A percentile compares a stretch with the other conserved stretches of the same genome.
These are phyloP conservation scores for Alternaria gaisen DNA, from an alignment of 2,329 filamentous ascomycete genomes.

Conservation along the genomic window DNA sequence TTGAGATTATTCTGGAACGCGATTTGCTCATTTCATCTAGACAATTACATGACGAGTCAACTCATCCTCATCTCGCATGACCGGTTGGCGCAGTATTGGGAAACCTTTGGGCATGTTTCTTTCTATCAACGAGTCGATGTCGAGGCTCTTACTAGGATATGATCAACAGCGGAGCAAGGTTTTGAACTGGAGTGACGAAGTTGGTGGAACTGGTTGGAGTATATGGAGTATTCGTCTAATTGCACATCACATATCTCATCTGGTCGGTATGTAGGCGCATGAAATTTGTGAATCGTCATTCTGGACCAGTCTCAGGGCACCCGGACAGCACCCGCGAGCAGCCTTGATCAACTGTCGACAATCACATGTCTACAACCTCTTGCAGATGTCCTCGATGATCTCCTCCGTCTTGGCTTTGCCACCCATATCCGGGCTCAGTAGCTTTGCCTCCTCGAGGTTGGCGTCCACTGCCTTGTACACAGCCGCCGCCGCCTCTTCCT, in stretches of 20 bases:
- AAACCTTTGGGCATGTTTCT: conserved; percentile 61
- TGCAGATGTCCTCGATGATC: conserved; percentile 87
- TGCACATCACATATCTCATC: neutral
- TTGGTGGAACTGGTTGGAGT: neutral
- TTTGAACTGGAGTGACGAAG: rapidly evolving
- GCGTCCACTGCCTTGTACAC: conserved; percentile 94
- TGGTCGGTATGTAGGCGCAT: neutral
- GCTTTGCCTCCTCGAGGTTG: conserved; percentile 82
- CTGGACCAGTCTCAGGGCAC: neutral
- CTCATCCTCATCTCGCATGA: conserved; percentile 82
- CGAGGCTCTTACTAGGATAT: conserved; percentile 46
- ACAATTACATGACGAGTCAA: conserved; percentile 77
- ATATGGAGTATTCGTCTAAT: too few relatives aligned
- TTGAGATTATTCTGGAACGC: too few relatives aligned
- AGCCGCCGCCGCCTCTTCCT: conserved; percentile 83
- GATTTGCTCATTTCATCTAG: conserved; percentile 55
- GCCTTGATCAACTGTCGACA: too few relatives aligned
- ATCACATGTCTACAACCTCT: neutral
- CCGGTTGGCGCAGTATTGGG: conserved; percentile 83
- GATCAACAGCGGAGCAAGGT: neutral
- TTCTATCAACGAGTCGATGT: conserved; percentile 60
- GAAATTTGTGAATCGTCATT: neutral
- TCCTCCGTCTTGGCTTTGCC: conserved; percentile 86
- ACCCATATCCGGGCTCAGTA: conserved; percentile 89
- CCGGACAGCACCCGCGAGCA: too few relatives aligned